Conservation (phyloP, 1,284 basidiomycete genomes). For the Caloboletus firmus region DNA sequence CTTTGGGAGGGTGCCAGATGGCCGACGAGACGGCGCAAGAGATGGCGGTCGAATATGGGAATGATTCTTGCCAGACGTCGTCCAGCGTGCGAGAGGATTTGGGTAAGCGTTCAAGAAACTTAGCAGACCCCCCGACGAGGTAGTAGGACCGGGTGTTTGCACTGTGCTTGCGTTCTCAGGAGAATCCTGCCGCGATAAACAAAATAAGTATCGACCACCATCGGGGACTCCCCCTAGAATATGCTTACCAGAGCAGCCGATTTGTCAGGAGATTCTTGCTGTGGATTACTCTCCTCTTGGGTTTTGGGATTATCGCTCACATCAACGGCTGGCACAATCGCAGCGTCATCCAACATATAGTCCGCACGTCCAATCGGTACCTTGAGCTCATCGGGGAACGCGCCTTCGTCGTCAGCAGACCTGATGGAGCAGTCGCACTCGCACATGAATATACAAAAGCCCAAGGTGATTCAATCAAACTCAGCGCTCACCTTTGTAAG, state of each 20-base stretch:
- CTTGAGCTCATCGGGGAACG: conserved; percentile 60
- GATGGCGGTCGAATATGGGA: conserved; percentile 21
- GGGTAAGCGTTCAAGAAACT: conserved; percentile 49
- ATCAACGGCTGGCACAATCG: conserved; percentile 18
- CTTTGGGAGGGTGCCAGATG: conserved; percentile 20
- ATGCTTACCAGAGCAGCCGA: conserved; percentile 20
- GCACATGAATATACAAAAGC: conserved; percentile 23
- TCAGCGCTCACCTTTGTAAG: conserved; percentile 53
- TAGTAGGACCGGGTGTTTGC: conserved; percentile 8
- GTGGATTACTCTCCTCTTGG: conserved; percentile 31
- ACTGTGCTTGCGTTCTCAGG: conserved; percentile 30
- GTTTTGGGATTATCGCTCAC: conserved; percentile 33
- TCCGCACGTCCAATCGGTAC: conserved; percentile 64
- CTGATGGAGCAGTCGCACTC: conserved; percentile 23
- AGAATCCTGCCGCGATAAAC: conserved; percentile 19
- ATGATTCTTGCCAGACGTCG: conserved; percentile 12
- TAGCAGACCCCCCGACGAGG: conserved; percentile 37
- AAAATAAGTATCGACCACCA: neutral
- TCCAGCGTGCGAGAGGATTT: conserved; percentile 42
- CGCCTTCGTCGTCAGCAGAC: conserved; percentile 38
- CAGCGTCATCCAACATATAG: conserved; percentile 48
- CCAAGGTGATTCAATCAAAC: neutral
- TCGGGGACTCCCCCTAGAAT: neutral
- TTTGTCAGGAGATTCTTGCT: conserved; percentile 23
- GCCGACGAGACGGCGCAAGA: conserved; percentile 26